Evolutionary conservation across 2,329 filamentous ascomycete genomes (phyloP).

Genomic region (Ceratocystis harringtonii): DNA sequence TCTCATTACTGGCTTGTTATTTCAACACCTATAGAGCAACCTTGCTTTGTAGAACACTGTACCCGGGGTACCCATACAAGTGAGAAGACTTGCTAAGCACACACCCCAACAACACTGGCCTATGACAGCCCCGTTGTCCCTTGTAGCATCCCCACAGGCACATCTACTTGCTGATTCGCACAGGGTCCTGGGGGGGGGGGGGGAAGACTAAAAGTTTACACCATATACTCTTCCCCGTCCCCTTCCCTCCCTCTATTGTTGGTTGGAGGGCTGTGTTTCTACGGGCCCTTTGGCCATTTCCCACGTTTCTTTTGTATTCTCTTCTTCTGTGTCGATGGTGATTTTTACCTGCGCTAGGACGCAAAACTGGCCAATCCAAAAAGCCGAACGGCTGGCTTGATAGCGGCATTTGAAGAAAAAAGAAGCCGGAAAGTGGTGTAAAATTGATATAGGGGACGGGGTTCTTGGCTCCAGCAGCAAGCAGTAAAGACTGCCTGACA

Average conservation of each 20-base stretch:
- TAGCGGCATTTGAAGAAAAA: background rate
- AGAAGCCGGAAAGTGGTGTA: background rate
- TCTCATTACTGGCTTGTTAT: background rate
- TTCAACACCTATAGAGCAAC: background rate
- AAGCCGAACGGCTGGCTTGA: background rate
- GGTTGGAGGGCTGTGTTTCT: constrained; percentile 3
- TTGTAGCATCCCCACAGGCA: background rate
- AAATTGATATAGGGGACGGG: background rate
- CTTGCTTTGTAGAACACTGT: background rate
- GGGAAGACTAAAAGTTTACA: background rate
- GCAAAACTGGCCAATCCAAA: background rate
- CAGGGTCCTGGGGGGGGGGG: background rate
- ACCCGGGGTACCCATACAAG: background rate
- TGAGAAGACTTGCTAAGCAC: background rate
- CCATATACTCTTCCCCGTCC: background rate
- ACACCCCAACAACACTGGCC: background rate
- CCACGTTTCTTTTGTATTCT: background rate
- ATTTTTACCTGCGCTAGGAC: background rate
- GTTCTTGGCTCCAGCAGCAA: background rate
- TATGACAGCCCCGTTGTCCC: constrained; percentile 1
- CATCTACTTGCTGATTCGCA: background rate
- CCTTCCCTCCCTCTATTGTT: background rate
- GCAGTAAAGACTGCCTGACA: background rate
- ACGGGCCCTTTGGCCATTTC: background rate
- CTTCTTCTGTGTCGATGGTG: background rate